Evolutionary conservation across 805 yeast species (phyloP), one percentile per base, ranked within the genome.

Genomic region (Kodamaea restingae): DNA sequence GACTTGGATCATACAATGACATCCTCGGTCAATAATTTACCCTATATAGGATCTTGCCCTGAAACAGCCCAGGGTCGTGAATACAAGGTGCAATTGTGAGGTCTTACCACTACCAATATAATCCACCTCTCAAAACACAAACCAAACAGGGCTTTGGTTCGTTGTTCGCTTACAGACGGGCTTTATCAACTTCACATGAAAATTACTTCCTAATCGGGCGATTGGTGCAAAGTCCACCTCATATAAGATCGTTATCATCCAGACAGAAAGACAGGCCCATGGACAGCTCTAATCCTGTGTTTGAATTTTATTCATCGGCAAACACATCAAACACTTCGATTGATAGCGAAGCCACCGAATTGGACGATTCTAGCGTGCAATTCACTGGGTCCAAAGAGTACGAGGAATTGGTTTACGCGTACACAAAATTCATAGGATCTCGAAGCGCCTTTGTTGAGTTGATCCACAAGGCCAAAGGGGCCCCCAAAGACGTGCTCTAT

Each of bases 311-410:
- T 18, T 38, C 41, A 4, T 38, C 41, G 12, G 24, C 41, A 14
- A 38, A 38, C 22, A 27, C 41, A 2, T 38, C 41, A 3, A 32
- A 35, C 28, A 33, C 41, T 6, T 32, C 41, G 11, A 32, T 38
- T 10, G 36, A 33, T 15, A 38, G 41, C 27, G 37, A 38, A 15
- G 32, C 25, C 14, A 24, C 28, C 3, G 38, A 29, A 9, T 28
- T 31, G 26, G 31, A 17, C 15, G 15, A 12, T 4, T 5, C 8
- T 15, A 30, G 9, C 21, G 4, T 17, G n/a, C n/a, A 10, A 28
- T 5, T 5, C 31, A 28, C 31, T 8, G 22, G 20, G 18, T 38
- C 32, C 7, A 38, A 38, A 20, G 37, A 33, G 18, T 38, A 38
- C 18, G 41, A 38, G 24, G 34, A 28, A 15, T 28, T 38, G 15